A percentile compares a stretch with the other conserved stretches of the same genome.
These are phyloP conservation scores for Hanseniaspora valbyensis DNA, from an alignment of 805 yeast genomes.

Conservation along the genomic window DNA sequence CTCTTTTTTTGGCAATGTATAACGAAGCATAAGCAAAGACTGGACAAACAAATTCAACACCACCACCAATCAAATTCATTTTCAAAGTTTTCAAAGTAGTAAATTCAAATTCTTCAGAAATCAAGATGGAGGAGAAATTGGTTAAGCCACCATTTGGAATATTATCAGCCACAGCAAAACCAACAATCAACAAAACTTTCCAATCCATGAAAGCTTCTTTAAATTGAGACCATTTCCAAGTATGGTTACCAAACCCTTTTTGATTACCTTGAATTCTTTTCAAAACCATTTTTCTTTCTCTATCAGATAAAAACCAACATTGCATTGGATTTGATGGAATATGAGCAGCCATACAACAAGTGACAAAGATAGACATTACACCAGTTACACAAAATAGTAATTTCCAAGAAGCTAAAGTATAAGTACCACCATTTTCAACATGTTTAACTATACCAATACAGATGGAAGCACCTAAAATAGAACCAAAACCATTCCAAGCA, in stretches of 20 bases:
- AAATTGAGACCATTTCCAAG: conserved; percentile 45
- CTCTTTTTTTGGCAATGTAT: conserved; percentile 19
- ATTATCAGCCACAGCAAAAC: conserved; percentile 33
- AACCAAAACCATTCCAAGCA: conserved; percentile 38
- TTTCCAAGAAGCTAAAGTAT: conserved; percentile 47
- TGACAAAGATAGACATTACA: conserved; percentile 42
- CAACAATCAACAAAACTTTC: conserved; percentile 39
- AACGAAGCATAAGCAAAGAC: conserved; percentile 25
- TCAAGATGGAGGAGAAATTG: conserved; percentile 37
- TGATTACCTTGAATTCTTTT: conserved; percentile 44
- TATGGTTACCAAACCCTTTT: conserved; percentile 48
- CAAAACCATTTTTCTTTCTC: conserved; percentile 39
- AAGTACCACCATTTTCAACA: conserved; percentile 25
- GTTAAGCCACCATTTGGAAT: conserved; percentile 48
- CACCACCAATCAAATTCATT: conserved; percentile 39
- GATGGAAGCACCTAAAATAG: conserved; percentile 40
- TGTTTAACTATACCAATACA: conserved; percentile 43
- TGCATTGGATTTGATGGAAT: conserved; percentile 47
- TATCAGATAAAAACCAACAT: conserved; percentile 38
- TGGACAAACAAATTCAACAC: conserved; percentile 34
- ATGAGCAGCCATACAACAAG: conserved; percentile 37
- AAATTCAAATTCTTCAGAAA: conserved; percentile 36
- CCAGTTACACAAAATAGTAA: conserved; percentile 52
- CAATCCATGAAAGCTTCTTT: conserved; percentile 41
- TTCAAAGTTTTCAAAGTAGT: conserved; percentile 33